A percentile compares a stretch with the other conserved stretches of the same genome.
Evolutionary conservation across 1,284 basidiomycete species (phyloP).

Genomic region (Puccinia hordei): DNA sequence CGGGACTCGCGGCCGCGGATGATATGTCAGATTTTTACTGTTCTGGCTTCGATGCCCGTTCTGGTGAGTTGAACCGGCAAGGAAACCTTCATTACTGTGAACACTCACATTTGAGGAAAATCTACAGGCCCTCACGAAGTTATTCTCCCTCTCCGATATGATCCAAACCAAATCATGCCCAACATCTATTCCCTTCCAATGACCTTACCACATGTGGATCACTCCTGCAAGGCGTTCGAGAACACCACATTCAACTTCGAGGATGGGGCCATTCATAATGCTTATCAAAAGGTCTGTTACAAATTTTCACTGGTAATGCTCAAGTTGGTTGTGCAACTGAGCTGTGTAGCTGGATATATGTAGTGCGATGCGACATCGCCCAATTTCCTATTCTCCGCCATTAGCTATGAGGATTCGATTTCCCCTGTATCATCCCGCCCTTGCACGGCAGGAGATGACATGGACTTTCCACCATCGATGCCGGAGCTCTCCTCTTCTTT

Average conservation of each 20-base stretch:
- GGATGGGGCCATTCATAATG: background rate
- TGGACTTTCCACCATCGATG: background rate
- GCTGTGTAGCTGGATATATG: background rate
- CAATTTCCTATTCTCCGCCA: background rate
- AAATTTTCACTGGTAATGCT: background rate
- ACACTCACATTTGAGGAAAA: background rate
- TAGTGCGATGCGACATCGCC: background rate
- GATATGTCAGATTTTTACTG: background rate
- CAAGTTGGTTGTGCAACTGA: background rate
- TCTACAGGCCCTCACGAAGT: background rate
- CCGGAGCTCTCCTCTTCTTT: background rate
- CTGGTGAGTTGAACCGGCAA: background rate
- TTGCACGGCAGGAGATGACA: background rate
- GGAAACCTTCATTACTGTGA: too few relatives aligned
- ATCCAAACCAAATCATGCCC: background rate
- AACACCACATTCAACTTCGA: background rate
- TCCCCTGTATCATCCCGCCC: background rate
- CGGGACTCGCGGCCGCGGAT: background rate
- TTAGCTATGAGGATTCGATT: background rate
- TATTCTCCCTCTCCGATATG: background rate
- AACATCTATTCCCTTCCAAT: background rate
- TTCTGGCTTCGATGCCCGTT: background rate
- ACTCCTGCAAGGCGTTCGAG: background rate
- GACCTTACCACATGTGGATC: background rate
- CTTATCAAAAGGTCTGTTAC: background rate